phyloP scores from a whole-genome alignment of 1,284 basidiomycete species.

The Boletellus dicymbophilus region DNA sequence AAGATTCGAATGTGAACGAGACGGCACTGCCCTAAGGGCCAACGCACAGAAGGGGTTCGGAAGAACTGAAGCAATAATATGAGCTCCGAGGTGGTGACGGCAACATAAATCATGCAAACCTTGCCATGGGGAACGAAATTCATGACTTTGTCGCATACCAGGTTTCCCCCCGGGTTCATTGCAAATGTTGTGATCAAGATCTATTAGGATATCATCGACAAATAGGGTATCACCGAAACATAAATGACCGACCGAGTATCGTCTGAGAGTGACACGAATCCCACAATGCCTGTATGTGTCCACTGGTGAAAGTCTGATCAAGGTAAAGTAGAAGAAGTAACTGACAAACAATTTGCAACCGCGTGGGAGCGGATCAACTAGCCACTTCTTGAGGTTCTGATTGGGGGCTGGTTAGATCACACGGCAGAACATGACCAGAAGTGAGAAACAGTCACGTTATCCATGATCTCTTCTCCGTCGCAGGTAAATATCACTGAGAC shows the following conservation, averaged over 20 bases:
- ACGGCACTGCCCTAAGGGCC: neutral
- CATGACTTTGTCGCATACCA: neutral
- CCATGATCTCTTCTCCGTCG: conserved; percentile 27
- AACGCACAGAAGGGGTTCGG: conserved; percentile 12
- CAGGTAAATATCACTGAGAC: conserved; percentile 24
- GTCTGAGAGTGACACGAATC: conserved; percentile 33
- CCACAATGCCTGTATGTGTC: conserved; percentile 24
- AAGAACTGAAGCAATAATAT: conserved; percentile 6
- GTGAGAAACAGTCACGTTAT: conserved; percentile 41
- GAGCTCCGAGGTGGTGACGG: neutral
- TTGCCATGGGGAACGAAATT: conserved; percentile 1
- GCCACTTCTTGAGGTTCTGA: conserved; percentile 39
- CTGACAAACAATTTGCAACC: conserved; percentile 42
- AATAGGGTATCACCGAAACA: neutral
- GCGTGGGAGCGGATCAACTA: conserved; percentile 42
- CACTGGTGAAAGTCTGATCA: neutral
- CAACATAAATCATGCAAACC: conserved; percentile 11
- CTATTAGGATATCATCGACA: conserved; percentile 8
- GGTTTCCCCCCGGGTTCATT: conserved; percentile 18
- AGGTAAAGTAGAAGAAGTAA: neutral
- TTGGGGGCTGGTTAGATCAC: neutral
- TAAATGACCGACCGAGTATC: conserved; percentile 19
- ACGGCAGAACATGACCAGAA: neutral
- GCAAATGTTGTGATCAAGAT: conserved; percentile 26
- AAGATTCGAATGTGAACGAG: neutral